Base-by-base conservation (phyloP, 257 asterid species). In the Catharanthus roseus region DNA sequence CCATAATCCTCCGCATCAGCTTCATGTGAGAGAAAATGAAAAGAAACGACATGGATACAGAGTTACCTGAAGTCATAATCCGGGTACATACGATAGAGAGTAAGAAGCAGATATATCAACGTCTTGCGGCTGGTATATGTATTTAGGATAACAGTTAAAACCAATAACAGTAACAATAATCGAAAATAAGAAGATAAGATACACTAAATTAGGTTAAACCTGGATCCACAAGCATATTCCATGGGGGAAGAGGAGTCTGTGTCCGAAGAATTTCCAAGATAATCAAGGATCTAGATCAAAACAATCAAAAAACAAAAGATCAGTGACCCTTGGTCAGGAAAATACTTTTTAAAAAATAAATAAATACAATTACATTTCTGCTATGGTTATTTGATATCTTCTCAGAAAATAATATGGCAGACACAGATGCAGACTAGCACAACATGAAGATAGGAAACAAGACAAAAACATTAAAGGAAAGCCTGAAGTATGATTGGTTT, bases 61-160 rank as follows among this genome's bases (percentile, higher is more conserved):
- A 72, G 87, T 74, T 93, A 93, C 99, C 99, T 93, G 99, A 93
- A 93, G 83, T 87, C 95, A 42, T 88, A 88, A 78, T 93, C 99
- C 1, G 97, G 99, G 79, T 91, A 93, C 85, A 89, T 89, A 81
- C 89, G 99, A 80, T 87, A 82, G 76, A 91, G 98, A 72, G 93
- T 83, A 68, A 91, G 99, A 73, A 95, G 95, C 78, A 95, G 89
- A 82, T 88, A 95, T 75, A 90, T 87, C 91, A 91, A 65, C 13
- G 98, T 90, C 89, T 86, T 91, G 80, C 97, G 95, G 87, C 98
- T 91, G 96, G 77, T 66, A 36, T 54, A 70, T 23, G 28, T 68
- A 41, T 55, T 33, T 38, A 62, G 55, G 54, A 49, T 44, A 67
- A 71, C 47, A 79, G 80, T 72, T 57, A 79, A 45, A 67, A 36